A percentile compares a stretch with the other conserved stretches of the same genome.
phyloP scores from a whole-genome alignment of 192 early-diverging fungal genomes.

The Mortierella alpina region DNA sequence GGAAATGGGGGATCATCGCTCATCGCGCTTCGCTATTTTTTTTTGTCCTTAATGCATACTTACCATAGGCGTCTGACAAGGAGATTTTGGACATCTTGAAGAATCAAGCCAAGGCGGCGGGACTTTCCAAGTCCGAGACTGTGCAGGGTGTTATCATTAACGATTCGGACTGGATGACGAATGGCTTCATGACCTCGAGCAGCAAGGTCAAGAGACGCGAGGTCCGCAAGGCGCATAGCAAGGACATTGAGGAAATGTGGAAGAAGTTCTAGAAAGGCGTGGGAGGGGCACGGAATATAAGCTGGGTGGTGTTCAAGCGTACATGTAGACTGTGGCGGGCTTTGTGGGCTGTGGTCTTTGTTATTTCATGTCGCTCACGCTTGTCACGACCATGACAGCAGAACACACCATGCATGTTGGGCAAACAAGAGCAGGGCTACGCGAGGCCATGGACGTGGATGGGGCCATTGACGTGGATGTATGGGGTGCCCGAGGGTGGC shows the following conservation, averaged over 20 bases:
- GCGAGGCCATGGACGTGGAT: too few species aligned
- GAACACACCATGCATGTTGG: not conserved
- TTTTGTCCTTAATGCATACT: not conserved
- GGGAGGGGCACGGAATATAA: not conserved
- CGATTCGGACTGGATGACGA: constrained; percentile 75
- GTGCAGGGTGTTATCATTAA: constrained; percentile 63
- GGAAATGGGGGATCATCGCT: constrained; percentile 1
- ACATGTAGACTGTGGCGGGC: too few species aligned
- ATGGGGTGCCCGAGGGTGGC: too few species aligned
- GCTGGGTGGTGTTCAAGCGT: not conserved
- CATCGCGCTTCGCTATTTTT: constrained; percentile 13
- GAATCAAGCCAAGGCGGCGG: constrained; percentile 61
- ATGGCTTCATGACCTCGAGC: constrained; percentile 80
- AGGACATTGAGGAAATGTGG: constrained; percentile 67
- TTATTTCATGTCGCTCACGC: not conserved
- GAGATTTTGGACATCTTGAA: constrained; percentile 66
- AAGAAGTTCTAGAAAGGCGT: constrained; percentile 38
- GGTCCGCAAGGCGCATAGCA: constrained; percentile 59
- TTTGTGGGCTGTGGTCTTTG: not conserved
- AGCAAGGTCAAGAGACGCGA: constrained; percentile 80
- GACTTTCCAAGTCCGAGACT: constrained; percentile 73
- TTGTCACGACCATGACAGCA: not conserved
- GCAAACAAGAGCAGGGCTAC: too few species aligned
- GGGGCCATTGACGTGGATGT: too few species aligned
- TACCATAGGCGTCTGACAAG: constrained; percentile 25